Evolutionary conservation across 768 basidiomycete species (phyloP), one percentile per base, ranked within the genome.

Genomic region (Lentinula edodes): DNA sequence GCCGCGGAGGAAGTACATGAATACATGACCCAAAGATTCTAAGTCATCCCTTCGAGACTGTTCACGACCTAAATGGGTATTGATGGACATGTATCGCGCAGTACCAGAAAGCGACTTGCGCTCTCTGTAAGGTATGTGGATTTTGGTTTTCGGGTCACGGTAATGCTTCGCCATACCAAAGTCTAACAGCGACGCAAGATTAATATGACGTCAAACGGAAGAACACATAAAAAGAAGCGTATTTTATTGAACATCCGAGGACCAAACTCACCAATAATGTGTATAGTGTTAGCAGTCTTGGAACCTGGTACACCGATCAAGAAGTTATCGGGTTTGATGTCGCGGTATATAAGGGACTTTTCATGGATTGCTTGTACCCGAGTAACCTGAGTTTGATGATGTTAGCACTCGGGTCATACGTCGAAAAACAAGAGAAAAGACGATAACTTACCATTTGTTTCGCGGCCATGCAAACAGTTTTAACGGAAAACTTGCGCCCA

Each of bases 141-240:
- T 86, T 72, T 94, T 97, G 16, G 93, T 94, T 77, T 96, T 98
- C 0, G 96, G 96, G 74, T 99, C 97, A 60, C 97, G 88, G 73
- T 98, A 98, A 75, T 98, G 95, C 75, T 99, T 99, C 55, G 96
- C 96, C 97, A 98, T 98, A 63, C 96, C 96, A 70, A 99, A 98
- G 72, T 99, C 96, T 90, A 75, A 16, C 38, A 55, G 52, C 46
- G 41, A 35, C 16, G 16, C 59, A 61, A 36, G 16, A 6, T 52
- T 16, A 18, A 18, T 48, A 54, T 53, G 52, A 32, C 20, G 42
- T 61, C 13, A 50, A 52, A n/a, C n/a, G n/a, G n/a, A 35, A 16
- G n/a, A 57, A 23, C 8, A 8, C 23, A 9, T 10, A 2, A 45
- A 41, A 46, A 52, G 42, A 52, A 50, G 60, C 34, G 38, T 41